phyloP scores from a whole-genome alignment of 2,329 filamentous ascomycete species.

The Trichoderma polysporum region DNA sequence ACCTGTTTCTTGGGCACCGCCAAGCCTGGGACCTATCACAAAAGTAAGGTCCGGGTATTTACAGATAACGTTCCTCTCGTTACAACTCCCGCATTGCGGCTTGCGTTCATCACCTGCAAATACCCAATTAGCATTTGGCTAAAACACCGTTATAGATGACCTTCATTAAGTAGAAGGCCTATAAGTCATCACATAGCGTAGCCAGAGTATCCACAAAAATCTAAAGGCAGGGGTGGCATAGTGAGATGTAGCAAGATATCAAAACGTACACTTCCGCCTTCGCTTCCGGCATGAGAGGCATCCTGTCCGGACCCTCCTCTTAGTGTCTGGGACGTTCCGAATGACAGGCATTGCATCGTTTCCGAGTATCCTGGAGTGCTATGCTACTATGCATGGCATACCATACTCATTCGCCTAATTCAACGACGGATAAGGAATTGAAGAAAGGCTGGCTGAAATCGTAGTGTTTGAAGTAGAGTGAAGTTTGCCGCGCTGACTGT shows the following conservation, averaged over 20 bases:
- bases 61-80: constrained; percentile 21
- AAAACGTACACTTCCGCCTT: constrained; percentile 24
- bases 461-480: background rate
- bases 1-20: background rate
- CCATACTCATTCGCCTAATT: background rate
- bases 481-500: background rate
- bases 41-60: constrained; percentile 22
- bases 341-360: constrained; percentile 22
- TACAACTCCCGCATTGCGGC: constrained; percentile 24
- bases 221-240: background rate
- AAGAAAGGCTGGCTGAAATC: background rate
- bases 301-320: constrained; percentile 26
- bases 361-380: background rate
- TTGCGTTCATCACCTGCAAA: constrained; percentile 25
- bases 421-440: background rate
- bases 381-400: background rate
- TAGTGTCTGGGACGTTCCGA: constrained; percentile 24
- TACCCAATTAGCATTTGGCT: background rate
- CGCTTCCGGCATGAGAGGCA: constrained; percentile 25
- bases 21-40: constrained; percentile 6
- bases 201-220: no score
- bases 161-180: no score
- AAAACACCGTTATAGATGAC: background rate
- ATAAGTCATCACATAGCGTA: background rate
- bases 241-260: background rate